Conservation (phyloP, 805 yeast species). For the Candida koratica region DNA sequence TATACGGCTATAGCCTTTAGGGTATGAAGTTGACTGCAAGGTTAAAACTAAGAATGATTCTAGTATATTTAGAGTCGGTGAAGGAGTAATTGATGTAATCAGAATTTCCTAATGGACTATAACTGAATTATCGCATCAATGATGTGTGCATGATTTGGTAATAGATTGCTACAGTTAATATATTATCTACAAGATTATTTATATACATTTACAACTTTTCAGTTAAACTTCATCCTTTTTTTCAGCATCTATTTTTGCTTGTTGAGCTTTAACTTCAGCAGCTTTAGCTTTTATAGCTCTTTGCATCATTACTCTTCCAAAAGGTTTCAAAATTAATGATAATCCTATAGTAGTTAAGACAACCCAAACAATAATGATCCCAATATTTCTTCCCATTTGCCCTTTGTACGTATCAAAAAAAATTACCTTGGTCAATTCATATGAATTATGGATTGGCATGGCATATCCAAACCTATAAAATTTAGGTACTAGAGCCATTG, state of each 20-base stretch:
- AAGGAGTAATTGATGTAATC: too few relatives aligned
- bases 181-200: too few relatives aligned
- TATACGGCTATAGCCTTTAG: too few relatives aligned
- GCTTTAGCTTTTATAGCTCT: slow-evolving; percentile 22
- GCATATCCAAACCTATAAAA: slow-evolving; percentile 65
- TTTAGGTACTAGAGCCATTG: slow-evolving; percentile 54
- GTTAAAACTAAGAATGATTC: too few relatives aligned
- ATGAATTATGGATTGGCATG: slow-evolving; percentile 64
- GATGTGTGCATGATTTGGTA: too few relatives aligned
- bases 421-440: slow-evolving; percentile 57
- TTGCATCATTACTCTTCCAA: slow-evolving; percentile 32
- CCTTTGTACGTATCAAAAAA: slow-evolving; percentile 56
- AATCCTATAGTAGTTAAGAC: slow-evolving; percentile 43
- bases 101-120: too few relatives aligned
- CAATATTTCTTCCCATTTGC: slow-evolving; percentile 55
- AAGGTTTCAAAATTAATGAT: slow-evolving; percentile 44
- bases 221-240: slow-evolving; percentile 2
- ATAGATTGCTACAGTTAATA: too few relatives aligned
- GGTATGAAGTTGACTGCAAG: too few relatives aligned
- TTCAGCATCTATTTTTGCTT: slow-evolving; percentile 3
- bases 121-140: too few relatives aligned
- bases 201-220: too few relatives aligned
- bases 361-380: slow-evolving; percentile 58
- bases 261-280: slow-evolving; percentile 10
- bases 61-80: too few relatives aligned